phyloP scores from a whole-genome alignment of 2,329 filamentous ascomycete genomes.

The Cryphonectria naterciae region DNA sequence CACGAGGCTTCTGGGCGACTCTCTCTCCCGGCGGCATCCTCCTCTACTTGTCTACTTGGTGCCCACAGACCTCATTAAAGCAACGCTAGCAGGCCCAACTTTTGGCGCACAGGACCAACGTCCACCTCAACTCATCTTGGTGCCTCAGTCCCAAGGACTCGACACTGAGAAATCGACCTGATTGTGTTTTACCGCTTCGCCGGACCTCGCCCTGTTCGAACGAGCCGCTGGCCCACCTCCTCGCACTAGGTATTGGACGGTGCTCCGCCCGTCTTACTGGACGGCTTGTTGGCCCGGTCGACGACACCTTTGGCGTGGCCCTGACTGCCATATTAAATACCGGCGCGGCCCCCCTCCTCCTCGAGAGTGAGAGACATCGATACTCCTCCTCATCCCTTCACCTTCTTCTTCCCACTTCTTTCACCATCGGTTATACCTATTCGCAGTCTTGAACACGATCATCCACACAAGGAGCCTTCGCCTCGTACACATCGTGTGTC shows the following conservation, averaged over 20 bases:
- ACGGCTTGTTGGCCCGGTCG: background rate
- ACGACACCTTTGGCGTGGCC: background rate
- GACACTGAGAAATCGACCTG: background rate
- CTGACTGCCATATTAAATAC: slow-evolving; percentile 5
- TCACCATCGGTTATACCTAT: background rate
- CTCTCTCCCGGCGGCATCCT: background rate
- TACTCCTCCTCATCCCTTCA: background rate
- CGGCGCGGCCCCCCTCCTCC: background rate
- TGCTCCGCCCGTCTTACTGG: background rate
- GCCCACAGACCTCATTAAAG: background rate
- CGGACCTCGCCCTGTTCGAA: slow-evolving; percentile 4
- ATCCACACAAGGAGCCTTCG: background rate
- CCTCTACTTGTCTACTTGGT: background rate
- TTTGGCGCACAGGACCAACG: background rate
- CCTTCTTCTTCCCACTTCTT: background rate
- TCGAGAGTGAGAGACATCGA: background rate
- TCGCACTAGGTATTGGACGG: background rate
- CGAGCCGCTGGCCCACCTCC: background rate
- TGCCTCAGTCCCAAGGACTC: background rate
- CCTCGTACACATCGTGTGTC: background rate
- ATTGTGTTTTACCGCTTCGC: background rate
- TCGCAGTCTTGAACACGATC: background rate
- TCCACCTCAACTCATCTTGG: background rate
- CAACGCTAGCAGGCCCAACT: background rate
- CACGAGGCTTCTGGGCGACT: background rate